Evolutionary conservation across 768 basidiomycete species (phyloP).

Genomic region (Coprinopsis marcescibilis): DNA sequence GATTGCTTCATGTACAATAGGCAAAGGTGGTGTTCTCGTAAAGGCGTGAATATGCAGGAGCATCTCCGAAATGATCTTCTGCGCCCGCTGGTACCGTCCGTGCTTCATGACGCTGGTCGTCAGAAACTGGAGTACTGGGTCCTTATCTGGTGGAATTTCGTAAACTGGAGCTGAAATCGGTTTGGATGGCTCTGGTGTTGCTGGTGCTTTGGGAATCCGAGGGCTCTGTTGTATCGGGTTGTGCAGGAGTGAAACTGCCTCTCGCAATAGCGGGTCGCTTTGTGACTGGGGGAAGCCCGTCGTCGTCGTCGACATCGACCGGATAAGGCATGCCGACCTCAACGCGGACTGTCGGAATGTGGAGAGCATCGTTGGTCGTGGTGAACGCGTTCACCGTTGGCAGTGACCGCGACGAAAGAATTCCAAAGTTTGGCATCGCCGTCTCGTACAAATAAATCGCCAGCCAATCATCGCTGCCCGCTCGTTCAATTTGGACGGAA

Average conservation of each 20-base stretch:
- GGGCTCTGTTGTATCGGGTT: too few species aligned
- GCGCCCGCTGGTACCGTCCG: slow-evolving; percentile 61
- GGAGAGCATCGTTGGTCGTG: not conserved
- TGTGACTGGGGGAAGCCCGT: not conserved
- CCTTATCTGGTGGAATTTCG: slow-evolving; percentile 67
- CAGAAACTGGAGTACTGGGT: slow-evolving; percentile 68
- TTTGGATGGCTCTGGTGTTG: not conserved
- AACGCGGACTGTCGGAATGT: not conserved
- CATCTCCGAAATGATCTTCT: slow-evolving; percentile 50
- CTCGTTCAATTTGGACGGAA: too few species aligned
- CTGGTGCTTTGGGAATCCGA: too few species aligned
- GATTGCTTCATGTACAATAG: slow-evolving; percentile 73
- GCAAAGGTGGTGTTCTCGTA: slow-evolving; percentile 74
- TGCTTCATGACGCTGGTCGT: slow-evolving; percentile 55
- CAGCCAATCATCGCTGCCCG: not conserved
- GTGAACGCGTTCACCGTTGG: not conserved
- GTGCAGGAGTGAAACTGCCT: too few species aligned
- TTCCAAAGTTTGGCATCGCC: not conserved
- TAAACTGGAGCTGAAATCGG: too few species aligned
- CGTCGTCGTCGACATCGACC: slow-evolving; percentile 1
- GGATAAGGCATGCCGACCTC: not conserved
- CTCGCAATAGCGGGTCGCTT: not conserved
- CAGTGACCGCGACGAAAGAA: not conserved
- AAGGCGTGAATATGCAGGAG: slow-evolving; percentile 69
- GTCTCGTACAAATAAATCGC: not conserved